phyloP scores from a whole-genome alignment of 345 rosid genomes.

The Bruguiera sexangula region DNA sequence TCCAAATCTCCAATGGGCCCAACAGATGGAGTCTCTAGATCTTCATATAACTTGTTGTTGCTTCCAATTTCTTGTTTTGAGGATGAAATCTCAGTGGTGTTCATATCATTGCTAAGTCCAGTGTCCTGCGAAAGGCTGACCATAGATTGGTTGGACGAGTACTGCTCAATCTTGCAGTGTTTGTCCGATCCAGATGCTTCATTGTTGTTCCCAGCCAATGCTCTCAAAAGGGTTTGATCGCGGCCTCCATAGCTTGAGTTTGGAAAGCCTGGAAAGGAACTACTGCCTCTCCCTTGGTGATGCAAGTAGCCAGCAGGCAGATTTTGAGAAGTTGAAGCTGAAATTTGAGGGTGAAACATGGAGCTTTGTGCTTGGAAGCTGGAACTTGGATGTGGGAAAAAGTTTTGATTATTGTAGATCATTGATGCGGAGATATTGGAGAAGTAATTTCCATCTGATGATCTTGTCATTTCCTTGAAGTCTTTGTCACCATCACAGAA shows the following conservation, averaged over 20 bases:
- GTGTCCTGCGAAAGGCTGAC: conserved; percentile 61
- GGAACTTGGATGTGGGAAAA: conserved; percentile 16
- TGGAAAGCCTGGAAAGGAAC: conserved; percentile 1
- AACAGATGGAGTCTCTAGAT: conserved; percentile 22
- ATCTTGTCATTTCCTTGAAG: conserved; percentile 23
- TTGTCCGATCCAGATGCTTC: conserved; percentile 9
- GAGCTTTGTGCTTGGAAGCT: conserved; percentile 24
- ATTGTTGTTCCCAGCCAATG: conserved; percentile 14
- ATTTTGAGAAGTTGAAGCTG: conserved; percentile 15
- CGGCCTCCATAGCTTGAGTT: conserved; percentile 7
- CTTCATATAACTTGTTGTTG: conserved; percentile 23
- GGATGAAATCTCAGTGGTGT: conserved; percentile 47
- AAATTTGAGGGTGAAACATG: conserved; percentile 24
- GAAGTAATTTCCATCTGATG: conserved; percentile 18
- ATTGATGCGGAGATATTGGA: background rate
- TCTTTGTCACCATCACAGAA: conserved; percentile 26
- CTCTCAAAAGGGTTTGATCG: conserved; percentile 26
- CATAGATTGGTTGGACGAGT: conserved; percentile 53
- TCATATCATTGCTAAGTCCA: conserved; percentile 52
- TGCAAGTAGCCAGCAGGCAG: conserved; percentile 21
- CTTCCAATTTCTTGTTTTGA: conserved; percentile 40
- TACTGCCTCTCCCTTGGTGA: conserved; percentile 21
- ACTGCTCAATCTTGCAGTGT: conserved; percentile 52
- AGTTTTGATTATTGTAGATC: conserved; percentile 6
- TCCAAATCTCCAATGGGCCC: conserved; percentile 38